These are phyloP conservation scores for Candida cerambycidarum DNA, from an alignment of 805 yeast species.

Conservation along the genomic window DNA sequence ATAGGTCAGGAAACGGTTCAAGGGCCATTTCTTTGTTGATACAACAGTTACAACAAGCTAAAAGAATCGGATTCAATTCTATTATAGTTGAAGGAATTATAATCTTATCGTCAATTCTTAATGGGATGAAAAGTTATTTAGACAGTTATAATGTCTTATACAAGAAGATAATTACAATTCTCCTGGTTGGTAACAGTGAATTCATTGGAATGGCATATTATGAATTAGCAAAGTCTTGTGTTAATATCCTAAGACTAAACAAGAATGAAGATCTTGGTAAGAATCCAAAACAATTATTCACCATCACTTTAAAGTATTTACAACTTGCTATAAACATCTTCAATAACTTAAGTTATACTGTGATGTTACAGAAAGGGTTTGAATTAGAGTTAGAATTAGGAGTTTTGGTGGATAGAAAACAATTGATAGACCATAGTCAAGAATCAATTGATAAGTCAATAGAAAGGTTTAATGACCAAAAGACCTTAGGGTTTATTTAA, in stretches of 20 bases:
- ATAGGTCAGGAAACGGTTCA: slow-evolving; percentile 43
- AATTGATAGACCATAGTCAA: slow-evolving; percentile 31
- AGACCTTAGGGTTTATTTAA: slow-evolving; percentile 14
- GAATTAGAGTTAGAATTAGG: slow-evolving; percentile 41
- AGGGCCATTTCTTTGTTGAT: slow-evolving; percentile 51
- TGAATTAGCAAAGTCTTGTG: slow-evolving; percentile 29
- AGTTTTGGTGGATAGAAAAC: slow-evolving; percentile 23
- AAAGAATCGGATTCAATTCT: slow-evolving; percentile 44
- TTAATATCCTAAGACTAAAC: slow-evolving; percentile 5
- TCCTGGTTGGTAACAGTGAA: slow-evolving; percentile 40
- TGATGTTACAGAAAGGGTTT: slow-evolving; percentile 41
- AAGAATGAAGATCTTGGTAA: not conserved
- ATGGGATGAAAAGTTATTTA: slow-evolving; percentile 37
- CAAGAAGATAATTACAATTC: slow-evolving; percentile 44
- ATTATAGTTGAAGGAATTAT: slow-evolving; percentile 48
- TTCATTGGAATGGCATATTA: slow-evolving; percentile 35
- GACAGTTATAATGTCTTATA: slow-evolving; percentile 46
- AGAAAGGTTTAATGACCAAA: slow-evolving; percentile 29
- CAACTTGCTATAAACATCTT: slow-evolving; percentile 47
- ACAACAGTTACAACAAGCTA: slow-evolving; percentile 50
- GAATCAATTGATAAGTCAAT: slow-evolving; percentile 27
- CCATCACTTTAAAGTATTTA: slow-evolving; percentile 36
- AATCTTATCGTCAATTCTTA: slow-evolving; percentile 45
- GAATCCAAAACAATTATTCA: slow-evolving; percentile 21
- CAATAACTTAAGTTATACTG: slow-evolving; percentile 36